Evolutionary conservation across 108 stramenopile species (phyloP).

Genomic region (Skeletonema grethae): DNA sequence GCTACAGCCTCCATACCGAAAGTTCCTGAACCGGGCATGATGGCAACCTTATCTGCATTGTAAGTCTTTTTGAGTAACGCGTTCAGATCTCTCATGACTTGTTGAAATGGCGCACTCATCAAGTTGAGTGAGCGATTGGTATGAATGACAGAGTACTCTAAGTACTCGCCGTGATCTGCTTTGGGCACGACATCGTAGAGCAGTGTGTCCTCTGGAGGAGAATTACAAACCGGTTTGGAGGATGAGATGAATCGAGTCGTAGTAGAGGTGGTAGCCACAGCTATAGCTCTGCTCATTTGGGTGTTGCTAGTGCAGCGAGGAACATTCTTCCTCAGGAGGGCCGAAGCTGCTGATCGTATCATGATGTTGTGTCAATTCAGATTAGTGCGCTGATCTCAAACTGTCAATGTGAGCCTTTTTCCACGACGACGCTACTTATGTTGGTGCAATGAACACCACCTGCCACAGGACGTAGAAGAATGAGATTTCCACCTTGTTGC

Average conservation of each 20-base stretch:
- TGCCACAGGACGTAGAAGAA: too few species aligned
- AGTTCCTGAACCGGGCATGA: slow-evolving; percentile 92
- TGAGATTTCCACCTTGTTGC: too few species aligned
- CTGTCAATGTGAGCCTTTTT: too few species aligned
- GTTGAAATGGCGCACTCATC: slow-evolving; percentile 92
- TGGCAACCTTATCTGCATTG: slow-evolving; percentile 89
- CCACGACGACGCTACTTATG: too few species aligned
- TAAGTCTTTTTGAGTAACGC: slow-evolving; percentile 79
- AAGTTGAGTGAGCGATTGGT: slow-evolving; percentile 91
- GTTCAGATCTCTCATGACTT: slow-evolving; percentile 90
- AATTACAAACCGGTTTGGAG: not conserved
- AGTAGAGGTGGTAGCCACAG: not conserved
- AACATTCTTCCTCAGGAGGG: not conserved
- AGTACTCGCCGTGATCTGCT: slow-evolving; percentile 72
- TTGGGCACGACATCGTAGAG: slow-evolving; percentile 65
- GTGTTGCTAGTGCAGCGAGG: not conserved
- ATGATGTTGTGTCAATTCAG: not conserved
- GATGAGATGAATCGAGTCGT: not conserved
- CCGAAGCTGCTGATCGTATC: not conserved
- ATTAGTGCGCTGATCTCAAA: not conserved
- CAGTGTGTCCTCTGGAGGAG: not conserved
- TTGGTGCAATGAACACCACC: too few species aligned
- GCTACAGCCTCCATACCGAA: slow-evolving; percentile 91
- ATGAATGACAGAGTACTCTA: slow-evolving; percentile 90
- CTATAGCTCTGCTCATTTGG: not conserved